Conservation (phyloP, 352 stramenopile genomes). For the Globisporangium paddicum region DNA sequence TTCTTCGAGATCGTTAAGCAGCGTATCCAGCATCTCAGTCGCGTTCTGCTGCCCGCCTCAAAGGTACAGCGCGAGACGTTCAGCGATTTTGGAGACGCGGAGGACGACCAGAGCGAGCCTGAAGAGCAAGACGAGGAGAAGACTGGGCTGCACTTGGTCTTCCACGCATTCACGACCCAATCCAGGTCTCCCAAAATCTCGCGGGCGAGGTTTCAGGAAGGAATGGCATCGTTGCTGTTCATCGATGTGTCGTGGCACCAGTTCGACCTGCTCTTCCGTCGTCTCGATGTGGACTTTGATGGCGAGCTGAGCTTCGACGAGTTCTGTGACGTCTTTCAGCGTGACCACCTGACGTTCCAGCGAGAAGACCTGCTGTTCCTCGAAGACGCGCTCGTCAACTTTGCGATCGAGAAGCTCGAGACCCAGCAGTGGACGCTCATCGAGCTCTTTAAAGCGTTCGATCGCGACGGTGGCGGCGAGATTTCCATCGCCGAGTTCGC, state of each 20-base stretch:
- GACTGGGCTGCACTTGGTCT: conserved; percentile 27
- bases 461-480: conserved; percentile 35
- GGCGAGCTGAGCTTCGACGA: conserved; percentile 35
- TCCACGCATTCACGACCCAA: conserved; percentile 20
- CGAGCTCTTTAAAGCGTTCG: conserved; percentile 46
- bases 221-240: conserved; percentile 21
- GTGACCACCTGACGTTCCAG: conserved; percentile 23
- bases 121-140: conserved; percentile 14
- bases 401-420: conserved; percentile 38
- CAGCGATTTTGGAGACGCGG: conserved; percentile 43
- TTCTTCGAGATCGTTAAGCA: conserved; percentile 48
- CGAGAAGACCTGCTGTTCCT: conserved; percentile 26
- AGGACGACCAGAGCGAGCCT: conserved; percentile 17
- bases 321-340: conserved; percentile 33
- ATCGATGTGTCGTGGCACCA: conserved; percentile 48
- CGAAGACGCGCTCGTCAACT: conserved; percentile 37
- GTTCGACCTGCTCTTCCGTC: conserved; percentile 46
- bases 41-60: conserved; percentile 19
- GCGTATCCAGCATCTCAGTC: conserved; percentile 28
- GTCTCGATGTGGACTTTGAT: conserved; percentile 29
- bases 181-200: conserved; percentile 24
- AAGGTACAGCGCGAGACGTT: conserved; percentile 22
- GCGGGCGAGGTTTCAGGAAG: conserved; percentile 38
- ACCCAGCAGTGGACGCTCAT: conserved; percentile 39
- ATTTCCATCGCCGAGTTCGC: conserved; percentile 50